Base-by-base conservation (phyloP, 2,329 filamentous ascomycete genomes). In the Stagonosporopsis cucurbitacearum region DNA sequence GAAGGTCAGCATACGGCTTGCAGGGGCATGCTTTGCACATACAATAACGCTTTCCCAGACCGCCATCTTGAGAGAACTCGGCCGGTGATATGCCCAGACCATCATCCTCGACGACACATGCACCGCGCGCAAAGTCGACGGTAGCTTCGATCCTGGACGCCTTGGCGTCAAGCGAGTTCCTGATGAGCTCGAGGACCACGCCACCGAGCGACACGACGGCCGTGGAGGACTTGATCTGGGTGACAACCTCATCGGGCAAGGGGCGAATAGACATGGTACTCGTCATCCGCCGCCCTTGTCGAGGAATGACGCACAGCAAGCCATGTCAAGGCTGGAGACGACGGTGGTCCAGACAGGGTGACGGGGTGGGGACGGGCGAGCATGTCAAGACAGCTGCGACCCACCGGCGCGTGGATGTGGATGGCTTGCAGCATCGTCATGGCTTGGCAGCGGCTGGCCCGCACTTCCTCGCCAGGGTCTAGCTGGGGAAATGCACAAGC, bases 161-260 rank as follows among this genome's bases (percentile, higher is more conserved):
- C 41, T 79, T 78, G 4, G 92, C 91, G 78, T 99, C 95, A 12
- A 99, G 81, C 0, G 92, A 86, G 73, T 99, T 99, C 72, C 89
- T 86, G 23, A 96, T 66, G 9, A 98, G 82, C 41, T 89, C 90
- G 51, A 86, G 79, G 13, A 91, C 79, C 4, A 90, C 92, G 23
- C 79, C 84, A 64, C 88, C 88, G 28, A 98, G 80, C 40, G 87
- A 89, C 1, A 87, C 89, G 64, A 98, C 88, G 51, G 84, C 81
- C n/a, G 86, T 86, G 0, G 94, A 96, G 0, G 94, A 96, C 71
- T 88, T 90, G 77, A 99, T 88, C 72, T 92, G 91, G 43, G 88
- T 85, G 65, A 87, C 82, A 53, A 90, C 91, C 63, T 90, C 82
- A 33, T 84, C 77, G 12, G 92, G 89, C 57, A 96, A 82, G 46